Conservation (phyloP, 129 eudicot genomes). For the Helianthus tuberosus region DNA sequence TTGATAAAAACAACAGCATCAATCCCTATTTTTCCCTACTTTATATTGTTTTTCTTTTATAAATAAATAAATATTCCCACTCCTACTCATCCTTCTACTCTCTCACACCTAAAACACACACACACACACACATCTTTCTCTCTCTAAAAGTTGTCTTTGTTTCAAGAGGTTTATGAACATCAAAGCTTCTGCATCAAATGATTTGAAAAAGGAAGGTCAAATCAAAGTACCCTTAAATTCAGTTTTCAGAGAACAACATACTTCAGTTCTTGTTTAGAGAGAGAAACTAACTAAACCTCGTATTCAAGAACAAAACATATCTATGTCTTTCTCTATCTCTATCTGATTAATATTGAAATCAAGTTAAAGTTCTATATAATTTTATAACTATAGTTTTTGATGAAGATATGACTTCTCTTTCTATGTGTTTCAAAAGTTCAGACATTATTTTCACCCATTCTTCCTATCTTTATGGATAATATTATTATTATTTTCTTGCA, state of each 20-base stretch:
- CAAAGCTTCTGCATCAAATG: conserved; percentile 67
- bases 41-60: conserved; percentile 7
- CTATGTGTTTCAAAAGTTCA: conserved; percentile 36
- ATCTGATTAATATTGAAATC: conserved; percentile 12
- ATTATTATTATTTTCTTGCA: not conserved
- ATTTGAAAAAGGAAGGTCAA: conserved; percentile 70
- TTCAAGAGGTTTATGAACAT: conserved; percentile 28
- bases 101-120: conserved; percentile 21
- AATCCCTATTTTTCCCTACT: conserved; percentile 33
- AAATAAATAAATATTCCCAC: not conserved
- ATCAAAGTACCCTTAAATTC: conserved; percentile 36
- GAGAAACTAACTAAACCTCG: not conserved
- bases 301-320: conserved; percentile 9
- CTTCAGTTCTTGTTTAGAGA: conserved; percentile 2
- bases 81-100: not conserved
- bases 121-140: conserved; percentile 39
- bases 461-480: not conserved
- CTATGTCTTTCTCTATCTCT: not conserved
- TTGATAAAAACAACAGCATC: conserved; percentile 37
- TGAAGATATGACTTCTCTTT: conserved; percentile 29
- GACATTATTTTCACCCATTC: conserved; percentile 3
- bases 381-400: not conserved
- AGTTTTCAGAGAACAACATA: conserved; percentile 17
- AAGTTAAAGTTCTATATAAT: not conserved
- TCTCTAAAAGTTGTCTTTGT: conserved; percentile 37